These are phyloP conservation scores for Grosmannia clavigera DNA, from an alignment of 2,329 filamentous ascomycete species.

Conservation along the genomic window DNA sequence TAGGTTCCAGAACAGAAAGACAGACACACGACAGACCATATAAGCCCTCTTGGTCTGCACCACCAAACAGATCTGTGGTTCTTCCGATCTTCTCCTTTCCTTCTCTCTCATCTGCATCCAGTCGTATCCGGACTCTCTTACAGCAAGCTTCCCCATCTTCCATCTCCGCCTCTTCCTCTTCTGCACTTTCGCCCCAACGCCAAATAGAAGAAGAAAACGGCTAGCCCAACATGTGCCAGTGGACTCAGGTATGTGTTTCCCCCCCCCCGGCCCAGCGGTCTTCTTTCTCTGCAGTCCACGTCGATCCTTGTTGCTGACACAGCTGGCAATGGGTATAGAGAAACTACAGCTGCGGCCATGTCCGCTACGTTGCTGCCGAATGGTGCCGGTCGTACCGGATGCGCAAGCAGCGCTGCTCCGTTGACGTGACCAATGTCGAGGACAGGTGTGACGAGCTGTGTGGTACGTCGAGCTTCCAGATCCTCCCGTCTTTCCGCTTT, in stretches of 20 bases:
- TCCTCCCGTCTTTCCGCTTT: not conserved
- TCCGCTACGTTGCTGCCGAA: slow-evolving; percentile 19
- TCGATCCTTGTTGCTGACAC: not conserved
- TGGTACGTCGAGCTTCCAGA: not conserved
- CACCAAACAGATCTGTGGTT: not conserved
- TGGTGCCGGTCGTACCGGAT: slow-evolving; percentile 15
- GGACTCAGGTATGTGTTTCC: slow-evolving; percentile 1
- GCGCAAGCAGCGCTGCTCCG: slow-evolving; percentile 1
- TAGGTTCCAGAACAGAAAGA: not conserved
- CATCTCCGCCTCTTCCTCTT: too few relatives aligned
- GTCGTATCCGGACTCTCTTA: too few relatives aligned
- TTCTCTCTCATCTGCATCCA: too few relatives aligned
- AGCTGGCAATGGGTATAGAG: slow-evolving; percentile 4
- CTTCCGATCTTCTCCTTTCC: too few relatives aligned
- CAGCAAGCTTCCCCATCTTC: too few relatives aligned
- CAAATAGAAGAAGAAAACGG: too few relatives aligned
- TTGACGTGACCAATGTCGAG: slow-evolving; percentile 1
- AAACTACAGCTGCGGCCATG: slow-evolving; percentile 20
- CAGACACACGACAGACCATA: not conserved
- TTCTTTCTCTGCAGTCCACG: not conserved
- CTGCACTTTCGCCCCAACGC: too few relatives aligned
- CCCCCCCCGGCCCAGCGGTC: not conserved
- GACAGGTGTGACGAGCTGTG: not conserved
- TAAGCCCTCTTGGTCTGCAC: not conserved
- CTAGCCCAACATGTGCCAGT: slow-evolving; percentile 2